Evolutionary conservation across 148 eudicot species (phyloP).

Genomic region (Cornus florida): DNA sequence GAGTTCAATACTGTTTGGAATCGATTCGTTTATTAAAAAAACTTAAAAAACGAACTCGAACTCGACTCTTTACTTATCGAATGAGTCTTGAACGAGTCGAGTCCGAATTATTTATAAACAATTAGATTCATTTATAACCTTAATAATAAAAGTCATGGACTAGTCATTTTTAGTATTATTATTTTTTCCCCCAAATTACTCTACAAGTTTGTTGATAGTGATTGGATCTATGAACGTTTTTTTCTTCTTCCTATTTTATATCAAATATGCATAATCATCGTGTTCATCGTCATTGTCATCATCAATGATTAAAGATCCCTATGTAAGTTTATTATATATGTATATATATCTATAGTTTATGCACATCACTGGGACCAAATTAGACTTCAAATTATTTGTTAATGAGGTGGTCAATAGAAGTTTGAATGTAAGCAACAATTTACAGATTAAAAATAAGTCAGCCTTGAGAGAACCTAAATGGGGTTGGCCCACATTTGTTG

Average conservation of each 20-base stretch:
- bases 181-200: background rate
- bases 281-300: background rate
- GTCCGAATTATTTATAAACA: too few relatives aligned
- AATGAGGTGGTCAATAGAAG: conserved; percentile 12
- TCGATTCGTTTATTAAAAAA: too few relatives aligned
- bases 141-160: too few relatives aligned
- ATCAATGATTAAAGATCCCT: background rate
- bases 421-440: background rate
- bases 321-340: too few relatives aligned
- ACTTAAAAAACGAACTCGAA: too few relatives aligned
- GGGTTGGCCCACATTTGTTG: conserved; percentile 1
- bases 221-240: conserved; percentile 1
- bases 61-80: too few relatives aligned
- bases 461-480: conserved; percentile 6
- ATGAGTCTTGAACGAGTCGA: too few relatives aligned
- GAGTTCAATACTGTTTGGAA: too few relatives aligned
- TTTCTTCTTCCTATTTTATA: background rate
- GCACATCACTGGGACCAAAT: background rate
- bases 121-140: too few relatives aligned
- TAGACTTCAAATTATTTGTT: conserved; percentile 4
- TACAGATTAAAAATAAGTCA: background rate
- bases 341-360: too few relatives aligned
- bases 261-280: background rate
- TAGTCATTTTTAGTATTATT: too few relatives aligned
- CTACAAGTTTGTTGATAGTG: conserved; percentile 20